phyloP scores from a whole-genome alignment of 345 rosid genomes.

The Brassica napus region DNA sequence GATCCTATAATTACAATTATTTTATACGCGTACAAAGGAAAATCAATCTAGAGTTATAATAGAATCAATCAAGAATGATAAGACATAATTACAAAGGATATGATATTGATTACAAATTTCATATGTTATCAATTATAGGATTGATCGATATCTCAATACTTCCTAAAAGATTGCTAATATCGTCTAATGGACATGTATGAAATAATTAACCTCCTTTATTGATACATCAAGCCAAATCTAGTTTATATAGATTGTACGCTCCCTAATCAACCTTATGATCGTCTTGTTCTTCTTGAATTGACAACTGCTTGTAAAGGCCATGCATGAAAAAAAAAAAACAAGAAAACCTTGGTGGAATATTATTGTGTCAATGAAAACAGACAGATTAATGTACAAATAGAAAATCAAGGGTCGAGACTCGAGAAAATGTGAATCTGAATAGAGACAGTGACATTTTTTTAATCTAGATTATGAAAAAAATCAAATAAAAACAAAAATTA shows the following conservation, averaged over 20 bases:
- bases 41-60: too few species aligned
- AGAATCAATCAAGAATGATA: background rate
- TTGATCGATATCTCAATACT: background rate
- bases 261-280: background rate
- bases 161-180: background rate
- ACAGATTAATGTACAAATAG: background rate
- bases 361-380: background rate
- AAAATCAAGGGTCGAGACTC: background rate
- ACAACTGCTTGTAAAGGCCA: background rate
- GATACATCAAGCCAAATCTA: background rate
- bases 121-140: background rate
- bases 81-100: background rate
- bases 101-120: background rate
- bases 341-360: background rate
- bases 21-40: background rate
- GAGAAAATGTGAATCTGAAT: background rate
- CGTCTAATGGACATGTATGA: background rate
- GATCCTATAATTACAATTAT: background rate
- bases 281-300: background rate
- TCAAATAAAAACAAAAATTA: background rate
- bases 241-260: background rate
- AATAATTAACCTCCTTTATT: background rate
- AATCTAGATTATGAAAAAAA: background rate
- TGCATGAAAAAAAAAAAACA: background rate
- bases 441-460: background rate